Evolutionary conservation across 331 rosid species (phyloP).

Genomic region (Pyrus hybrid): DNA sequence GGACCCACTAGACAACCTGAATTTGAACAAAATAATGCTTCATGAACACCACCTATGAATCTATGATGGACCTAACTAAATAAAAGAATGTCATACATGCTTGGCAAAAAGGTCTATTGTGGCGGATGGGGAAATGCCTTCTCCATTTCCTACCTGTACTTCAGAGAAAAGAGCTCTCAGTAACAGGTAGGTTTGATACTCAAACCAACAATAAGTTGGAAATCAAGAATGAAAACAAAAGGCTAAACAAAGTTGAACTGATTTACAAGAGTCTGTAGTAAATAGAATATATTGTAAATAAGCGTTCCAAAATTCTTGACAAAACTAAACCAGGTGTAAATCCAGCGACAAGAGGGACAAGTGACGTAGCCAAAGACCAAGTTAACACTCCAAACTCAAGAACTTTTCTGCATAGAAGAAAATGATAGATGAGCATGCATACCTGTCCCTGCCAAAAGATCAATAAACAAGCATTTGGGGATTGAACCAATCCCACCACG

Average conservation of each 20-base stretch:
- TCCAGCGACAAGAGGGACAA: conserved; percentile 86
- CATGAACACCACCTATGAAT: neutral
- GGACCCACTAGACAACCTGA: neutral
- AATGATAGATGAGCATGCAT: neutral
- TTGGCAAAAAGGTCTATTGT: conserved; percentile 97
- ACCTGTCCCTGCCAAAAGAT: conserved; percentile 2
- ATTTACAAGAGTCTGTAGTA: neutral
- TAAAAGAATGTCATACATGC: conserved; percentile 46
- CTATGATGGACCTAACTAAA: neutral
- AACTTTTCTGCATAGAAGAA: conserved; percentile 59
- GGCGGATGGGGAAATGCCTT: conserved; percentile 95
- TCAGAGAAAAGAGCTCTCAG: conserved; percentile 19
- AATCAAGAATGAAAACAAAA: neutral
- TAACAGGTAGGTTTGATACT: neutral
- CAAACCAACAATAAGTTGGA: neutral
- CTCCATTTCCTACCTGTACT: conserved; percentile 93
- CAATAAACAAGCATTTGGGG: neutral
- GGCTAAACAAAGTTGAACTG: neutral
- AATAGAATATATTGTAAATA: neutral
- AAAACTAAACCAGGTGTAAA: conserved; percentile 71
- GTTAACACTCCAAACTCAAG: conserved; percentile 67
- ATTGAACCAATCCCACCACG: neutral
- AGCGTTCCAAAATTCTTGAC: conserved; percentile 74
- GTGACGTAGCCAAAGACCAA: conserved; percentile 86
- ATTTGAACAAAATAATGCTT: neutral